These are phyloP conservation scores for Nelumbo lutea DNA, from an alignment of 164 flowering plant species.

Conservation along the genomic window DNA sequence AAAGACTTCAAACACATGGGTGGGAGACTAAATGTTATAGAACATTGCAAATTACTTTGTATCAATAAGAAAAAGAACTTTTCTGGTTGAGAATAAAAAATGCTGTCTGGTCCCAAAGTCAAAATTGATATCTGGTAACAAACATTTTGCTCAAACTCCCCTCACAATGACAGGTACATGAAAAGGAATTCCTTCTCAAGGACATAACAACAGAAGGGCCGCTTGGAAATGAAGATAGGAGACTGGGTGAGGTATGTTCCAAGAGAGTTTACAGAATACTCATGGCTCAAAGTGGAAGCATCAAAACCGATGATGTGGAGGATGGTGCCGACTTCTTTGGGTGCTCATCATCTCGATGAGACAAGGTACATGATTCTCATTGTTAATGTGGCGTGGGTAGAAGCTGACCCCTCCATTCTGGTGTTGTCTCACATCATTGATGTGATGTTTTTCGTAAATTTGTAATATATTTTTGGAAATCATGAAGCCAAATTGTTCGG, in stretches of 20 bases:
- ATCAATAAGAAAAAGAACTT: neutral
- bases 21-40: too few relatives aligned
- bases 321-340: conserved; percentile 82
- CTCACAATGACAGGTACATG: conserved; percentile 57
- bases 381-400: neutral
- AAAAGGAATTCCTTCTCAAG: conserved; percentile 82
- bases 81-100: neutral
- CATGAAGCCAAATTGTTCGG: neutral
- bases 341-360: neutral
- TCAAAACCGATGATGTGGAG: conserved; percentile 84
- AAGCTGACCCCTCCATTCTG: neutral
- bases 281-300: conserved; percentile 78
- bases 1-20: too few relatives aligned
- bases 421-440: neutral
- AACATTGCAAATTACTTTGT: neutral
- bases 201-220: conserved; percentile 65
- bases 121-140: neutral
- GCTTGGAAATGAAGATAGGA: conserved; percentile 55
- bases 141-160: neutral
- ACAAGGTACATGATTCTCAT: neutral
- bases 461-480: neutral
- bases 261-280: conserved; percentile 91
- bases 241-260: conserved; percentile 89
- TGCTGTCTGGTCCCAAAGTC: neutral
- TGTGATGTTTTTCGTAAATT: neutral